These are phyloP conservation scores for Nepenthes gracilis DNA, from an alignment of 148 eudicot species.

Conservation along the genomic window DNA sequence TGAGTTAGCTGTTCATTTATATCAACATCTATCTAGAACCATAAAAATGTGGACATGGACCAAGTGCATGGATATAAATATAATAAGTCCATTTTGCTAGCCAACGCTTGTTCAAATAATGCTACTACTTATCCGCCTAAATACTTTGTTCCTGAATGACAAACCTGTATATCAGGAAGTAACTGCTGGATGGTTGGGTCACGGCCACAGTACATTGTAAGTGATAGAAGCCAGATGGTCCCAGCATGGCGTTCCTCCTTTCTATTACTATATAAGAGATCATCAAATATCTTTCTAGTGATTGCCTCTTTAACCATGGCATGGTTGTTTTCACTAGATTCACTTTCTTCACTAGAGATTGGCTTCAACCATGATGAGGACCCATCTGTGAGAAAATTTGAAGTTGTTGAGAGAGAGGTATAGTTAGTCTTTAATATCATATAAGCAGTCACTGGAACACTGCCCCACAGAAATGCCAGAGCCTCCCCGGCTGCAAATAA, in stretches of 20 bases:
- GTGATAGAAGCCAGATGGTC: constrained; percentile 84
- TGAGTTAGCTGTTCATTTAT: too few species aligned
- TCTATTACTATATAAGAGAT: constrained; percentile 68
- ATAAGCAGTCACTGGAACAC: constrained; percentile 89
- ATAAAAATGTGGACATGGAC: too few species aligned
- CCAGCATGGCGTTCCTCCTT: constrained; percentile 98
- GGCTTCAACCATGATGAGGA: constrained; percentile 39
- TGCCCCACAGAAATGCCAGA: constrained; percentile 88
- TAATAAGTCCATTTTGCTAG: too few species aligned
- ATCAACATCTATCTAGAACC: too few species aligned
- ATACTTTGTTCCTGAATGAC: constrained; percentile 1
- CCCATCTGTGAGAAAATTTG: constrained; percentile 65
- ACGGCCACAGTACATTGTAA: constrained; percentile 86
- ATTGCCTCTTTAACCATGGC: constrained; percentile 51
- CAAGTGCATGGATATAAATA: too few species aligned
- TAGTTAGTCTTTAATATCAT: constrained; percentile 76
- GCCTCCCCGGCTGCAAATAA: constrained; percentile 98
- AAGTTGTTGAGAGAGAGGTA: constrained; percentile 77
- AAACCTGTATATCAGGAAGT: constrained; percentile 98
- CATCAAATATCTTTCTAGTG: constrained; percentile 79
- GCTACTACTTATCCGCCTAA: neutral
- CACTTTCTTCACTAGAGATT: constrained; percentile 26
- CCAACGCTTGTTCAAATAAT: too few species aligned
- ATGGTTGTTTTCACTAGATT: constrained; percentile 33
- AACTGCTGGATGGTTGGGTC: constrained; percentile 61